A percentile compares a stretch with the other conserved stretches of the same genome.
phyloP scores from a whole-genome alignment of 352 stramenopile species.

The Elongisporangium senticosum region DNA sequence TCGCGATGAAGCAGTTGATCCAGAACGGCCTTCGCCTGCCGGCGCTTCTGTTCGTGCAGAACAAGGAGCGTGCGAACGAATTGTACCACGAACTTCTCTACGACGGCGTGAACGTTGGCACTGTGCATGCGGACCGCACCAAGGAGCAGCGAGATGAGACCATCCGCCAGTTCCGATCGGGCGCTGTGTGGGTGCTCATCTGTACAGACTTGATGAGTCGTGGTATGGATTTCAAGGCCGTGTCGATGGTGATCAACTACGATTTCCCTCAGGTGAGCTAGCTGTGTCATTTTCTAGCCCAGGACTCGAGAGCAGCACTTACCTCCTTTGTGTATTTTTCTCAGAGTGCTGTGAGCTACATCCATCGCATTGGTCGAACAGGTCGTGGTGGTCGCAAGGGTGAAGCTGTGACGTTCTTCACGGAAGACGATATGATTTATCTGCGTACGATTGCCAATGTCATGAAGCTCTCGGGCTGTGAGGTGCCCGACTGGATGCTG shows the following conservation, averaged over 20 bases:
- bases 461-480: constrained; percentile 97
- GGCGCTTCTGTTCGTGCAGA: constrained; percentile 98
- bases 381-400: constrained; percentile 91
- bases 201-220: constrained; percentile 98
- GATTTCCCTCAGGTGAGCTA: constrained; percentile 91
- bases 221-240: constrained; percentile 99
- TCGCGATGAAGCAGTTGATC: constrained; percentile 93
- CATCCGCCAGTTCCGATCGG: constrained; percentile 95
- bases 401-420: constrained; percentile 97
- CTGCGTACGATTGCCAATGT: constrained; percentile 97
- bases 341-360: constrained; percentile 90
- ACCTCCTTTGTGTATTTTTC: constrained; percentile 1
- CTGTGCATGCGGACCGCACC: constrained; percentile 95
- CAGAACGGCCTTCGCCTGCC: constrained; percentile 93
- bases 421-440: constrained; percentile 93
- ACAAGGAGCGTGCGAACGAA: constrained; percentile 97
- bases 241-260: constrained; percentile 99
- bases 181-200: constrained; percentile 97
- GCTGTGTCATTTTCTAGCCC: neutral
- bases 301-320: neutral
- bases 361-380: constrained; percentile 96
- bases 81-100: constrained; percentile 98
- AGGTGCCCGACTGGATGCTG: constrained; percentile 98
- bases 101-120: constrained; percentile 97
- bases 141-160: constrained; percentile 91